Evolutionary conservation across 2,329 filamentous ascomycete species (phyloP).

Genomic region (Chaetothyriales sp.): DNA sequence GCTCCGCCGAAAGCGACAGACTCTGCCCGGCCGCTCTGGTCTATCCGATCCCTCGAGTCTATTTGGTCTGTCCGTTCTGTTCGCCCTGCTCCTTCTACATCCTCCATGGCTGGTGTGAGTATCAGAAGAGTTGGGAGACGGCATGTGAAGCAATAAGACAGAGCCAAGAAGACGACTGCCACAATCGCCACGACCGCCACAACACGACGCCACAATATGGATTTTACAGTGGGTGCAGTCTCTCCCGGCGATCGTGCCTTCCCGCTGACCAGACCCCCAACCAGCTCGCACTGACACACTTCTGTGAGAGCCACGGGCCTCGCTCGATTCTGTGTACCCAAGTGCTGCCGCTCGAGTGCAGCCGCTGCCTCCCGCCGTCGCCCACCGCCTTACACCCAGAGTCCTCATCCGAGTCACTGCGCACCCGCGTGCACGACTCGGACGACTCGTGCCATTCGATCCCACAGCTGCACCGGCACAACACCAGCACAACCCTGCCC

Average conservation of each 20-base stretch:
- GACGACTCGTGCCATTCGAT: conserved; percentile 4
- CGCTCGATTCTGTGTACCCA: conserved; percentile 48
- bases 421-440: conserved; percentile 9
- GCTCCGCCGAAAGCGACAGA: neutral
- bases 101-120: neutral
- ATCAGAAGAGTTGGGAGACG: neutral
- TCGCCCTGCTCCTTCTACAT: neutral
- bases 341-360: conserved; percentile 39
- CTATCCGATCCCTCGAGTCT: neutral
- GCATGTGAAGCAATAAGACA: neutral
- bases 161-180: neutral
- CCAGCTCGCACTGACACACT: conserved; percentile 47
- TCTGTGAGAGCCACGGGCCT: conserved; percentile 47
- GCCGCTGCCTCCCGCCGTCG: conserved; percentile 33
- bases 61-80: neutral
- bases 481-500: conserved; percentile 15
- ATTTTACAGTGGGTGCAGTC: conserved; percentile 30
- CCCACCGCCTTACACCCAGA: conserved; percentile 26
- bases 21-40: too few relatives aligned
- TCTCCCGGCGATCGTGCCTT: conserved; percentile 3
- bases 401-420: conserved; percentile 19
- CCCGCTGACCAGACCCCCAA: neutral
- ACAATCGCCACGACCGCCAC: neutral
- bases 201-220: conserved; percentile 19
- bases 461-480: conserved; percentile 10